These are phyloP conservation scores for Carnegiea gigantea DNA, from an alignment of 179 eudicot genomes.

Conservation along the genomic window DNA sequence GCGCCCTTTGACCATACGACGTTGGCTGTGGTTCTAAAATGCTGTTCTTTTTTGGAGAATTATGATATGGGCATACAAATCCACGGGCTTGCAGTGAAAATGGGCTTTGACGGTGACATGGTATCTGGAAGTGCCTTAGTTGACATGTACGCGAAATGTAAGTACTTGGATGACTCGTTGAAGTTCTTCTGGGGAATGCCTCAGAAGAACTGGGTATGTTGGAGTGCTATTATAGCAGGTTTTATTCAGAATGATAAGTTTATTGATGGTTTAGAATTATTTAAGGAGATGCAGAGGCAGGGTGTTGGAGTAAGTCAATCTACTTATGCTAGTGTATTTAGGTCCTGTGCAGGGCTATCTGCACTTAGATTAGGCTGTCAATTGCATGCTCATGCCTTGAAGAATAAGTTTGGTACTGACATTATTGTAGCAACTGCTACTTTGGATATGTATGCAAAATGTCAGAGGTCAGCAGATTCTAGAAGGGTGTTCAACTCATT, in stretches of 20 bases:
- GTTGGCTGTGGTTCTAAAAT: slow-evolving; percentile 65
- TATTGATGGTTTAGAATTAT: slow-evolving; percentile 54
- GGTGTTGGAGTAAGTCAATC: slow-evolving; percentile 81
- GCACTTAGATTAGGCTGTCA: slow-evolving; percentile 60
- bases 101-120: slow-evolving; percentile 69
- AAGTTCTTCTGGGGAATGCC: slow-evolving; percentile 61
- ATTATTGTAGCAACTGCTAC: slow-evolving; percentile 77
- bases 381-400: slow-evolving; percentile 78
- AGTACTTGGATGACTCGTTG: slow-evolving; percentile 52
- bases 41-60: slow-evolving; percentile 59
- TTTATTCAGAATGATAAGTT: slow-evolving; percentile 64
- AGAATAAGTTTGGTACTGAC: slow-evolving; percentile 65
- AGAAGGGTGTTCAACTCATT: slow-evolving; percentile 60
- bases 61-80: slow-evolving; percentile 52
- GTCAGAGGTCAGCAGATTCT: slow-evolving; percentile 51
- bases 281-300: slow-evolving; percentile 76
- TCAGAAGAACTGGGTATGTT: slow-evolving; percentile 78
- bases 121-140: slow-evolving; percentile 76
- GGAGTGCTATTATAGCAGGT: slow-evolving; percentile 90
- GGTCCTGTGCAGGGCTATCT: slow-evolving; percentile 77
- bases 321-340: slow-evolving; percentile 78
- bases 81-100: slow-evolving; percentile 65
- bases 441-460: slow-evolving; percentile 92
- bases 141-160: slow-evolving; percentile 90
- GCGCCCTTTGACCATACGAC: slow-evolving; percentile 56